Percentiles rank a stretch among this genome's conserved stretches.
Conservation (phyloP, 2,329 filamentous ascomycete species). For the Aspergillus uvarum region DNA sequence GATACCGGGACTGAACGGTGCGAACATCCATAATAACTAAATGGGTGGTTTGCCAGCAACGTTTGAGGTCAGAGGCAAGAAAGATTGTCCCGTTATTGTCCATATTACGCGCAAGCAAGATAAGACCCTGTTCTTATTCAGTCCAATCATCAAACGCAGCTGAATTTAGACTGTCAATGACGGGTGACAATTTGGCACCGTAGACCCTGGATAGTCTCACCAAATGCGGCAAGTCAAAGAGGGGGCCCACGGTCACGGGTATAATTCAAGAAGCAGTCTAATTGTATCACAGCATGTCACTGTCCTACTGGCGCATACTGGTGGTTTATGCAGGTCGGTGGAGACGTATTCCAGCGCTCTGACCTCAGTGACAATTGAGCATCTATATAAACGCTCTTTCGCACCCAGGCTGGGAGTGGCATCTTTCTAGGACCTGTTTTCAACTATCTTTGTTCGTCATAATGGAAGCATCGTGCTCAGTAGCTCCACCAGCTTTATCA, state of each 20-base stretch:
- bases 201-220: constrained; percentile 16
- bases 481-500: neutral
- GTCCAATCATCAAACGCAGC: neutral
- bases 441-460: neutral
- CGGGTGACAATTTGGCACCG: no score
- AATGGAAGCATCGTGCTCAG: constrained; percentile 2
- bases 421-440: neutral
- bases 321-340: neutral
- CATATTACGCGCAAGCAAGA: neutral
- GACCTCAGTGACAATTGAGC: neutral
- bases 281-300: neutral
- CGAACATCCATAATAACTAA: neutral
- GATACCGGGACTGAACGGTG: neutral
- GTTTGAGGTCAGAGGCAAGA: no score
- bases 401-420: neutral
- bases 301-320: neutral
- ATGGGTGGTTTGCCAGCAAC: neutral
- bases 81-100: neutral
- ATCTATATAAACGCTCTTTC: neutral
- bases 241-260: neutral
- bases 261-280: neutral
- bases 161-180: no score
- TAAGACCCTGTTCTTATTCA: neutral
- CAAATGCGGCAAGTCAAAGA: constrained; percentile 17
- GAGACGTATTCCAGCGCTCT: neutral